Evolutionary conservation across 2,329 filamentous ascomycete genomes (phyloP).

Genomic region (Aureobasidium pullulans): DNA sequence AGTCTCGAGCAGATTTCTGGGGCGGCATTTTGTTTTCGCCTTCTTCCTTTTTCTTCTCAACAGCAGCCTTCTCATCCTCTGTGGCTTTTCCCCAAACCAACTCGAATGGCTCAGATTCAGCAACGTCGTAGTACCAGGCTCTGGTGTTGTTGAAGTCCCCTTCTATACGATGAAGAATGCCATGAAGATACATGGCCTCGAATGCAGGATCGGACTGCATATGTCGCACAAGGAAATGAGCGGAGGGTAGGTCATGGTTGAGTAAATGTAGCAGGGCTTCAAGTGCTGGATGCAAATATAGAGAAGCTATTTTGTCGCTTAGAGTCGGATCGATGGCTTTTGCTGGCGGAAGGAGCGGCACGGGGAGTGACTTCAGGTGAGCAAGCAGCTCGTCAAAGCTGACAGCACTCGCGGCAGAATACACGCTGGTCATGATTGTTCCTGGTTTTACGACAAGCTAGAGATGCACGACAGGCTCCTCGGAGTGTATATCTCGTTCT

Average conservation of each 20-base stretch:
- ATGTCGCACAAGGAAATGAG: slow-evolving; percentile 47
- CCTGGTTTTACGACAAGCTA: neutral
- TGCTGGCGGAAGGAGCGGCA: slow-evolving; percentile 22
- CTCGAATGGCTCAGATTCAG: slow-evolving; percentile 28
- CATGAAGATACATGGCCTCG: slow-evolving; percentile 47
- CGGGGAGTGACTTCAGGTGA: slow-evolving; percentile 24
- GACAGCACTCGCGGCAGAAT: neutral
- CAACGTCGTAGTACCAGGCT: slow-evolving; percentile 43
- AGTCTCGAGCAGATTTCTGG: slow-evolving; percentile 19
- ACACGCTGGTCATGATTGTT: slow-evolving; percentile 11
- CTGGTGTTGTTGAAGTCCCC: slow-evolving; percentile 44
- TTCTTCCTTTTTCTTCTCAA: neutral
- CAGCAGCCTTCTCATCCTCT: neutral
- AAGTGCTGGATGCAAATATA: slow-evolving; percentile 30
- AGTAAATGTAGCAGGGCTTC: slow-evolving; percentile 46
- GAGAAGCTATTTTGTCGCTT: slow-evolving; percentile 24
- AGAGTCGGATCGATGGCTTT: slow-evolving; percentile 21
- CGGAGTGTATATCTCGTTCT: neutral
- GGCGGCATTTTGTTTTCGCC: slow-evolving; percentile 15
- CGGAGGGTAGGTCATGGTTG: slow-evolving; percentile 43
- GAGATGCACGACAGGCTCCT: neutral
- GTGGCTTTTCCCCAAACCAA: slow-evolving; percentile 25
- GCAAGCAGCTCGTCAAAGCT: slow-evolving; percentile 26
- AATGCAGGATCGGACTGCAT: slow-evolving; percentile 43
- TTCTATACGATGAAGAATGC: slow-evolving; percentile 45